These are phyloP conservation scores for Penicillium canariense DNA, from an alignment of 495 filamentous ascomycete genomes.

Conservation along the genomic window DNA sequence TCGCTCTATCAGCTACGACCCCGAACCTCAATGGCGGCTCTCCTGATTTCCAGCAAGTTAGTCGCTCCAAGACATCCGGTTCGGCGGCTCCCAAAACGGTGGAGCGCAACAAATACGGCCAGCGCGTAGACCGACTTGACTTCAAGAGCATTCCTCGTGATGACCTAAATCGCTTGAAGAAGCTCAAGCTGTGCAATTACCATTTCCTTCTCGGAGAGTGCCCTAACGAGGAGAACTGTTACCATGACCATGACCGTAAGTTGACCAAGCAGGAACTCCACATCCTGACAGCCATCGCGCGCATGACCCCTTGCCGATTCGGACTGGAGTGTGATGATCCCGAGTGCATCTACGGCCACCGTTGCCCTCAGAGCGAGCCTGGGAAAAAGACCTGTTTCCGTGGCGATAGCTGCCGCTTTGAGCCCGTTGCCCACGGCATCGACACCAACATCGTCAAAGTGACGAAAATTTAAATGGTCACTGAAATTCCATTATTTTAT, in stretches of 20 bases:
- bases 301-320: slow-evolving; percentile 74
- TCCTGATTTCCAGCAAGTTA: slow-evolving; percentile 38
- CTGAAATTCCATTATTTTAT: not conserved
- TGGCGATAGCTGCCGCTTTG: slow-evolving; percentile 52
- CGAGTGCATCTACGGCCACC: slow-evolving; percentile 84
- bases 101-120: slow-evolving; percentile 70
- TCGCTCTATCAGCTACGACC: slow-evolving; percentile 32
- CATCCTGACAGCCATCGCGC: slow-evolving; percentile 66
- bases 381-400: slow-evolving; percentile 52
- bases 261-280: slow-evolving; percentile 63
- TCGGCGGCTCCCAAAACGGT: slow-evolving; percentile 51
- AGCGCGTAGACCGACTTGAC: slow-evolving; percentile 62
- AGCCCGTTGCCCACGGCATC: slow-evolving; percentile 47
- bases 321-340: slow-evolving; percentile 71
- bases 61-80: slow-evolving; percentile 52
- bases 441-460: slow-evolving; percentile 53
- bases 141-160: slow-evolving; percentile 54
- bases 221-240: slow-evolving; percentile 62
- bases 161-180: slow-evolving; percentile 59
- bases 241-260: slow-evolving; percentile 72
- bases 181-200: slow-evolving; percentile 82
- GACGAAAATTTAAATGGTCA: slow-evolving; percentile 45
- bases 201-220: slow-evolving; percentile 77
- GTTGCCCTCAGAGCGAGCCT: slow-evolving; percentile 47
- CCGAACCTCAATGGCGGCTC: slow-evolving; percentile 31